Evolutionary conservation across 495 filamentous ascomycete genomes (phyloP).

Genomic region (Friedmanniomyces simplex): DNA sequence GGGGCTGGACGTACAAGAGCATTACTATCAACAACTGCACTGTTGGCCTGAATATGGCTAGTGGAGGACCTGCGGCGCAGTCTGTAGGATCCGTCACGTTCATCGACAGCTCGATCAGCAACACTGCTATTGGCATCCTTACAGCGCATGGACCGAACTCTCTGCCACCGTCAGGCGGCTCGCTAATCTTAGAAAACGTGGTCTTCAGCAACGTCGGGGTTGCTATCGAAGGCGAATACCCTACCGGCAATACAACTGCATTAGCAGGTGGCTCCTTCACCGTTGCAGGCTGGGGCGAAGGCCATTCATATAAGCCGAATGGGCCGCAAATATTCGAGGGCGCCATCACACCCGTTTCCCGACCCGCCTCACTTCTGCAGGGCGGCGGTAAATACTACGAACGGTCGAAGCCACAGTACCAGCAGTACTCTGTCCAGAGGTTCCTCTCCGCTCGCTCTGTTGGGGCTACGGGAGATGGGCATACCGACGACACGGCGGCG

Average conservation of each 20-base stretch:
- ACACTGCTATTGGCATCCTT: slow-evolving; percentile 23
- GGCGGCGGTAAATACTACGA: slow-evolving; percentile 23
- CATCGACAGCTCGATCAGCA: slow-evolving; percentile 27
- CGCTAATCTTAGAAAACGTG: slow-evolving; percentile 32
- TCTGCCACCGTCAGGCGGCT: slow-evolving; percentile 21
- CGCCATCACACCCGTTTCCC: slow-evolving; percentile 18
- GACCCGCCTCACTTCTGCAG: slow-evolving; percentile 20
- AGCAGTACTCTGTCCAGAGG: slow-evolving; percentile 6
- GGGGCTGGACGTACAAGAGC: slow-evolving; percentile 41
- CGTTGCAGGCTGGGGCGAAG: slow-evolving; percentile 26
- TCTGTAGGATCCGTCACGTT: slow-evolving; percentile 27
- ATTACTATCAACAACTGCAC: slow-evolving; percentile 28
- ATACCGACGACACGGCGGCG: slow-evolving; percentile 29
- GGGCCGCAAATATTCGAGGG: slow-evolving; percentile 18
- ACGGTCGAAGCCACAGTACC: slow-evolving; percentile 31
- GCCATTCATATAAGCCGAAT: slow-evolving; percentile 25
- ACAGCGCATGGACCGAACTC: slow-evolving; percentile 20
- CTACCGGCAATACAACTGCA: slow-evolving; percentile 7
- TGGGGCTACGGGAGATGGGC: slow-evolving; percentile 25
- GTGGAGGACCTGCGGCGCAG: slow-evolving; percentile 16
- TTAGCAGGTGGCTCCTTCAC: slow-evolving; percentile 15
- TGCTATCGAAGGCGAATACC: slow-evolving; percentile 14
- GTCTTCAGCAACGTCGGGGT: slow-evolving; percentile 21
- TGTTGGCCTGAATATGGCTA: slow-evolving; percentile 26
- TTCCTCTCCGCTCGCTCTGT: slow-evolving; percentile 25